A percentile compares a stretch with the other conserved stretches of the same genome.
phyloP scores from a whole-genome alignment of 2,329 filamentous ascomycete genomes.

The Diaporthe citri region DNA sequence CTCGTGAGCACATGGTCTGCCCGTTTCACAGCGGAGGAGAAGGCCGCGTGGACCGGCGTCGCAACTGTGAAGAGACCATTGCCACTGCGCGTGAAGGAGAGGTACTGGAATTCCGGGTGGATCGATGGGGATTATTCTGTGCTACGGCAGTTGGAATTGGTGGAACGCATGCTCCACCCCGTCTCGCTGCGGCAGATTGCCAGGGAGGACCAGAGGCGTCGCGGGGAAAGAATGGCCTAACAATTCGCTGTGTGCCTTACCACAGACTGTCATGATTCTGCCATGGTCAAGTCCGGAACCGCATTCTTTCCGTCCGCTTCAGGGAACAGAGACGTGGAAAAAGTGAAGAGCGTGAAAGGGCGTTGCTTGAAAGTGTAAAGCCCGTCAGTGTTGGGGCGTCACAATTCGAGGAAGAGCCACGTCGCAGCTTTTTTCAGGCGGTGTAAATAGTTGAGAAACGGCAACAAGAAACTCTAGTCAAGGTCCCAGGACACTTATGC shows the following conservation, averaged over 20 bases:
- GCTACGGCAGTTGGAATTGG: neutral
- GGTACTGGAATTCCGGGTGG: neutral
- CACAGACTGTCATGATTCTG: no score
- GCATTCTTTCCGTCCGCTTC: no score
- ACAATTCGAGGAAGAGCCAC: no score
- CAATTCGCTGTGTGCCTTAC: neutral
- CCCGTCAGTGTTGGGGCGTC: no score
- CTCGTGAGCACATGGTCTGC: neutral
- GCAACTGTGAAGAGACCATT: neutral
- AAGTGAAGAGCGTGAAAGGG: no score
- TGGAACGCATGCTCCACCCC: neutral
- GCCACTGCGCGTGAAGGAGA: neutral
- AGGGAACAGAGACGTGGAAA: no score
- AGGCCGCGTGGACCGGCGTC: neutral
- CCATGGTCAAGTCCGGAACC: no score
- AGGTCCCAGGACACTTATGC: no score
- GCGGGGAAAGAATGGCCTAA: neutral
- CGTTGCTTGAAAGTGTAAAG: no score
- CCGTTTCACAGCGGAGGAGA: neutral
- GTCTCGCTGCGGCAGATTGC: slow-evolving; percentile 4
- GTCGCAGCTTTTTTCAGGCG: no score
- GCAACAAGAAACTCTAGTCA: no score
- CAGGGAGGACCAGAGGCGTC: slow-evolving; percentile 5
- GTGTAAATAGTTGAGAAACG: no score
- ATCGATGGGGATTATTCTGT: neutral